Conservation (phyloP, 305 asterid species). For the Andrographis paniculata region DNA sequence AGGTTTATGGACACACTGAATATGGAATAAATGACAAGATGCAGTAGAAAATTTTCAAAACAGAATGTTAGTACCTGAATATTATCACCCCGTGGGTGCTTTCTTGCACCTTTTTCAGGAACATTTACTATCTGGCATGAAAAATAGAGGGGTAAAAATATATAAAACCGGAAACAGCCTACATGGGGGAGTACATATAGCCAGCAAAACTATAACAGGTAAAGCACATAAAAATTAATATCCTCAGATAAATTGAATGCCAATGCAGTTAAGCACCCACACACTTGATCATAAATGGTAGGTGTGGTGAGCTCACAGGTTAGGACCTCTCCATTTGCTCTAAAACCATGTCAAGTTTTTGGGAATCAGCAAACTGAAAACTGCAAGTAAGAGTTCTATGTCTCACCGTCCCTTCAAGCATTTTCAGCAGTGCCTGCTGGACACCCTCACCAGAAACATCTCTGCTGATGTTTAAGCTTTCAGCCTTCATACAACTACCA, state of each 20-base stretch:
- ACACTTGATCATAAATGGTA: too few species aligned
- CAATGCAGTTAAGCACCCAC: too few species aligned
- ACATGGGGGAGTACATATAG: too few species aligned
- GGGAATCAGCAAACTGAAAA: too few species aligned
- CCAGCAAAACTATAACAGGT: too few species aligned
- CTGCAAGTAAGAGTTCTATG: constrained; percentile 11
- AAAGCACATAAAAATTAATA: too few species aligned
- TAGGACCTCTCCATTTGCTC: too few species aligned
- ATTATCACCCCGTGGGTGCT: constrained; percentile 87
- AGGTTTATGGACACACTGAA: too few species aligned
- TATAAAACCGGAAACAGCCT: neutral
- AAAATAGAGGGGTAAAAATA: constrained; percentile 15
- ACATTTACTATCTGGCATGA: constrained; percentile 74
- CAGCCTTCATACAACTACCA: constrained; percentile 51
- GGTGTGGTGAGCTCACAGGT: too few species aligned
- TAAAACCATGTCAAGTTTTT: too few species aligned
- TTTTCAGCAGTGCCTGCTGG: constrained; percentile 89
- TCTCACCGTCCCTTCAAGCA: constrained; percentile 78
- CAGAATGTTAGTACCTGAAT: constrained; percentile 55
- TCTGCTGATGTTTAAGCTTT: constrained; percentile 83
- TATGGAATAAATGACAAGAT: constrained; percentile 4
- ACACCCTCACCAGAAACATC: constrained; percentile 97
- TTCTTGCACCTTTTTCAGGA: constrained; percentile 96
- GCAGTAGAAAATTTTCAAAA: constrained; percentile 1
- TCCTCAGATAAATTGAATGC: too few species aligned